These are phyloP conservation scores for Sabuloglossum arenarium DNA, from an alignment of 495 filamentous ascomycete genomes.

Conservation along the genomic window DNA sequence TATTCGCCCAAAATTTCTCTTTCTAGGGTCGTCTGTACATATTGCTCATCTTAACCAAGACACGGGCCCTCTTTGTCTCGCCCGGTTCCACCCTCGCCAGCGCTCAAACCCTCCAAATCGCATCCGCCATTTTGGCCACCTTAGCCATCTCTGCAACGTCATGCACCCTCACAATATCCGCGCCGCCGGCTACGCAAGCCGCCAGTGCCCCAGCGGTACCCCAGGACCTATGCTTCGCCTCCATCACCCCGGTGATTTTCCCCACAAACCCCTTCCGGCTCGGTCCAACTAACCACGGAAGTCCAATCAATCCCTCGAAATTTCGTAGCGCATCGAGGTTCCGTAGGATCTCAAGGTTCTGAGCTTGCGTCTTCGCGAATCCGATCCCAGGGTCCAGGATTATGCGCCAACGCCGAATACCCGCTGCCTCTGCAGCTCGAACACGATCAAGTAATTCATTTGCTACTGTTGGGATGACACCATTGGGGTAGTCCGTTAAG, in stretches of 20 bases:
- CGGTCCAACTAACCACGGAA: slow-evolving; percentile 80
- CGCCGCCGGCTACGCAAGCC: slow-evolving; percentile 74
- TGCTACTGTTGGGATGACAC: slow-evolving; percentile 48
- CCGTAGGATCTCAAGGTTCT: slow-evolving; percentile 65
- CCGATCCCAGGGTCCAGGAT: slow-evolving; percentile 88
- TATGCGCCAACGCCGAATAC: slow-evolving; percentile 79
- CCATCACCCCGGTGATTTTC: slow-evolving; percentile 54
- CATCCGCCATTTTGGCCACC: slow-evolving; percentile 78
- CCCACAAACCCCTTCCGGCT: slow-evolving; percentile 88
- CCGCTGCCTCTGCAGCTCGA: slow-evolving; percentile 56
- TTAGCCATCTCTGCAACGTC: slow-evolving; percentile 80
- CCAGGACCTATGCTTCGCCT: slow-evolving; percentile 43
- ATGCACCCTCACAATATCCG: slow-evolving; percentile 88
- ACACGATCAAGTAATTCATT: slow-evolving; percentile 51
- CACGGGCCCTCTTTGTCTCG: no score
- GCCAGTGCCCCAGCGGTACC: slow-evolving; percentile 81
- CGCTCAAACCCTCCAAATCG: slow-evolving; percentile 26
- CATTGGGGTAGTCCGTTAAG: slow-evolving; percentile 47
- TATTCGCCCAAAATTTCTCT: neutral
- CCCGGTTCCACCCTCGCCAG: no score
- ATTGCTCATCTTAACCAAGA: no score
- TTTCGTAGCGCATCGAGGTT: slow-evolving; percentile 38
- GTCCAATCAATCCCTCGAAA: slow-evolving; percentile 39
- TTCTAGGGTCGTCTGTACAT: neutral
- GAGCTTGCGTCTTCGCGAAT: slow-evolving; percentile 63